Evolutionary conservation across 2,329 filamentous ascomycete species (phyloP), one percentile per base, ranked within the genome.

Genomic region (Fonsecaea monophora): DNA sequence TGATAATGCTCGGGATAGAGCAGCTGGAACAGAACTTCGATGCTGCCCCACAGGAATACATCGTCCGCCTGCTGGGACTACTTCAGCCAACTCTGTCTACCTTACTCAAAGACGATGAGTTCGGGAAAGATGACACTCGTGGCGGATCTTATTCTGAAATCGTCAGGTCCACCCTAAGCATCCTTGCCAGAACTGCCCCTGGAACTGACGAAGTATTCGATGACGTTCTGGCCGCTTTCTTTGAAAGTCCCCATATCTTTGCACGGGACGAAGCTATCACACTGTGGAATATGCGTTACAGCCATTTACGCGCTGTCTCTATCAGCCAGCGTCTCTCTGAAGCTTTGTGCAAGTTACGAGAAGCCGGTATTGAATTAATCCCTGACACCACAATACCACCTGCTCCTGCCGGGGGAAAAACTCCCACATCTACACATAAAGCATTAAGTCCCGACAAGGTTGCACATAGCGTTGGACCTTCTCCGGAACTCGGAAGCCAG

Each of bases 271-370:
- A 75, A 2, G 84, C 87, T 1, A 81, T 89, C 32, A 74, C 78
- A 15, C 82, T 85, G 68, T 97, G 92, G 92, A 94, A 93, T 71
- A 75, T 78, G 0, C 85, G 89, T 0, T 92, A 92, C 73, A 88
- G 88, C 21, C 79, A 84, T 15, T 83, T 86, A 45, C 81, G 86
- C 3, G 79, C 80, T 4, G 74, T 92, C 1, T 79, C 86, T 30
- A 94, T 92, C 76, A 90, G 92, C 0, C 77, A 84, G 10, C 81
- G 81, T 35, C 81, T 97, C 4, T 87, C 88, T 72, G 77, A 82
- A 2, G 85, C 88, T 1, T 80, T 97, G 7, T 18, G 54, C 2
- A 67, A 57, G 21, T 55, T 69, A n/a, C 64, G 53, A 25, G 59
- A 66, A 10, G 48, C 45, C 6, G 53, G 38, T 15, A 32, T 25